Evolutionary conservation across 2,329 filamentous ascomycete species (phyloP).

Genomic region (Fusarium falciforme): DNA sequence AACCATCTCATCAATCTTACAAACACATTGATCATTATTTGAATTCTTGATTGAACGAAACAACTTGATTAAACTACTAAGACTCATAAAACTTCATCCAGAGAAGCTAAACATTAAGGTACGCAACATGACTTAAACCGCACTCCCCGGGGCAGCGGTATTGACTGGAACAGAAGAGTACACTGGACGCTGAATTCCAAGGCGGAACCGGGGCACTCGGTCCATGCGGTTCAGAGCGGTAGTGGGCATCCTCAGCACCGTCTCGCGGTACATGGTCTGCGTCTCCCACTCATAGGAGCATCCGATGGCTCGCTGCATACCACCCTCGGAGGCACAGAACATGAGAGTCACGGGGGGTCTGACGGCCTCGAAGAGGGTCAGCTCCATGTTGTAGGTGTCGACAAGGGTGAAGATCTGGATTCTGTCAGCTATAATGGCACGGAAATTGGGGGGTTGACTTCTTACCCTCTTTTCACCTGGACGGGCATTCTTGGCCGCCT

Average conservation of each 20-base stretch:
- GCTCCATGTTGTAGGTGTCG: slow-evolving; percentile 50
- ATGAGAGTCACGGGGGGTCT: slow-evolving; percentile 41
- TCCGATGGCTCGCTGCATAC: slow-evolving; percentile 43
- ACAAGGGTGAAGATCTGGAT: slow-evolving; percentile 50
- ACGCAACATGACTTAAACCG: background rate
- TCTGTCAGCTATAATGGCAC: background rate
- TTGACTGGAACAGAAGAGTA: slow-evolving; percentile 31
- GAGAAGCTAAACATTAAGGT: background rate
- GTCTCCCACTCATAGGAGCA: slow-evolving; percentile 45
- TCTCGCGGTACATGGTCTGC: slow-evolving; percentile 44
- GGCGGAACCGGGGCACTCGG: slow-evolving; percentile 39
- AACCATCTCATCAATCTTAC: background rate
- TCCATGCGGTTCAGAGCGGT: slow-evolving; percentile 40
- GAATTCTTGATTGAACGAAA: background rate
- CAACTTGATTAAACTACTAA: background rate
- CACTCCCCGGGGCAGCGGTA: slow-evolving; percentile 6
- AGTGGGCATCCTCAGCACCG: slow-evolving; percentile 40
- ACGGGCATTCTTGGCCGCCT: slow-evolving; percentile 41
- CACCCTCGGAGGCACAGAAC: slow-evolving; percentile 44
- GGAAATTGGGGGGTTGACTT: background rate
- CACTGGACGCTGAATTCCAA: slow-evolving; percentile 39
- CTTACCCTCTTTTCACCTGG: slow-evolving; percentile 46
- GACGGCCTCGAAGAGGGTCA: slow-evolving; percentile 50
- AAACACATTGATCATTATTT: background rate
- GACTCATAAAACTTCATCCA: background rate